Base-by-base conservation (phyloP, 2,329 filamentous ascomycete genomes). In the Fusarium coffeatum region DNA sequence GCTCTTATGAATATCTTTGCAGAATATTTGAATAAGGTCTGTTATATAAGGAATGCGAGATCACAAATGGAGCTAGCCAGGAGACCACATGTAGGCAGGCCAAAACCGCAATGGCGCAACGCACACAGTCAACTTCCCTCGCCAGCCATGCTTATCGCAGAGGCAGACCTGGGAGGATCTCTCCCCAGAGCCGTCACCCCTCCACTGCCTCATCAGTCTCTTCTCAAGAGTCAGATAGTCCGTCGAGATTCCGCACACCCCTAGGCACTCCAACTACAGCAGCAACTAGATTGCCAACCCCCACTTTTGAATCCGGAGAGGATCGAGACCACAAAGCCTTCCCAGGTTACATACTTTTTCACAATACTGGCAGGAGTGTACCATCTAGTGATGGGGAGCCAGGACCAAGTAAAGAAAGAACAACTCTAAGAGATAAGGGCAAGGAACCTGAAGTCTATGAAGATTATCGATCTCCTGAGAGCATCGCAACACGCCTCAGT, bases 151-250 rank as follows among this genome's bases (percentile, higher is more conserved):
- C 2, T 27, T 13, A 2, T 34, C 7, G 10, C 3, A 16, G 13
- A 6, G 11, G 9, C 7, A 9, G 30, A 2, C 9, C 7, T 6
- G 2, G 5, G 2, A 5, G 22, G 25, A 7, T 3, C 16, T 23
- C n/a, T 10, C 6, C 3, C 4, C 32, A 11, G 1, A 16, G 4
- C 13, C 6, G 2, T 6, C 3, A 6, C 32, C n/a, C 2, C 15
- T 11, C 18, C 2, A 25, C 30, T 23, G 13, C 8, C n/a, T 40
- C 32, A 6, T 5, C 11, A 16, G 6, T 6, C 3, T 13, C 12
- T 51, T 37, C 22, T 16, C 18, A 8, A 10, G 18, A 5, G 3
- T 15, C 32, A 7, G 37, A 7, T 8, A 20, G 9, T 5, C 2
- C 12, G 6, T 12, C 11, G 25, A 27, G 25, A 27, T 27, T 27